Evolutionary conservation across 2,329 filamentous ascomycete species (phyloP), one percentile per base, ranked within the genome.

Genomic region (Scytalidium lignicola): DNA sequence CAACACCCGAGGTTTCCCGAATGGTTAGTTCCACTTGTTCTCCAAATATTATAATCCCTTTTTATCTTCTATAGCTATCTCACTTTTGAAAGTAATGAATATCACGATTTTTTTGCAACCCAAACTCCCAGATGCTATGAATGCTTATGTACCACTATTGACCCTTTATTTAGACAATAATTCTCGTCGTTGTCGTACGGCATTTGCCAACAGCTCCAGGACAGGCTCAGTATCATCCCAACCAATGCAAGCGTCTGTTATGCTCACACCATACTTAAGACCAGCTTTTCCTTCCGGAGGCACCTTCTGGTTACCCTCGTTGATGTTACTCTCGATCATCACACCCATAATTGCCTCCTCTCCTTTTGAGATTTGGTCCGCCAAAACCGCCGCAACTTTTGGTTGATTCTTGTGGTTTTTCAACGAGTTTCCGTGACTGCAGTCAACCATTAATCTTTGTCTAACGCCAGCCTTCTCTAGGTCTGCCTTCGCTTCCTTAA

Each of bases 391-490:
- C 3, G 90, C 91, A 18, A 99, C 93, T 77, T 92, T 90, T 58
- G 91, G 91, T 73, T 99, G 93, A 71, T 97, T 99, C 74, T 84
- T 90, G 78, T 97, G 92, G 71, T 97, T 83, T 80, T 99, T 99
- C 66, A 86, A 74, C 42, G 89, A 95, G 75, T 96, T 96, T 56
- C 93, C 93, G 68, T 99, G 93, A 68, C 88, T 93, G 79, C 93
- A 99, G 72, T 99, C 93, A 23, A 99, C 86, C 93, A 99, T 99
- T 63, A 99, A 76, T 55, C 90, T 79, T 56, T 88, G 78, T 50
- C 78, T 77, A 54, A 93, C 74, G 19, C 85, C 85, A 62, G 90
- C 85, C 68, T 89, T 86, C 53, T 73, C 74, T 29, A 99, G 75
- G 47, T 88, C 84, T 44, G 79, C 82, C 73, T 95, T 95, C 19